These are phyloP conservation scores for Picea abies DNA, from an alignment of 83 land plant genomes.

Conservation along the genomic window DNA sequence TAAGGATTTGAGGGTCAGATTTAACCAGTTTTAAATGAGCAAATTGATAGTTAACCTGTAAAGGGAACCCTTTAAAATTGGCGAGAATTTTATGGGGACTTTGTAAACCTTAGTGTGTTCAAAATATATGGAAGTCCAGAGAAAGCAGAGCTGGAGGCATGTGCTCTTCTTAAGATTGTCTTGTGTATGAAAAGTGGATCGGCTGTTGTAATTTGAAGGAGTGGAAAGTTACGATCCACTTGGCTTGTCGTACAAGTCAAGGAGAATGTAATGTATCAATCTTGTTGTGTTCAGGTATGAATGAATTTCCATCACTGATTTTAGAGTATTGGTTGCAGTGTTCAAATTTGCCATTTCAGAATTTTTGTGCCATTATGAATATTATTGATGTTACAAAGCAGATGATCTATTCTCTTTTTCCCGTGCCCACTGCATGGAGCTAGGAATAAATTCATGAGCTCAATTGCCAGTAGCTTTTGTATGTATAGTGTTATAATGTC, in stretches of 20 bases:
- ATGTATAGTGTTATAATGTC: no score
- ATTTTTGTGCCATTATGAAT: background rate
- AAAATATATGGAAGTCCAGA: conserved; percentile 5
- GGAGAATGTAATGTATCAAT: conserved; percentile 19
- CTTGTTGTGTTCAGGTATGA: conserved; percentile 14
- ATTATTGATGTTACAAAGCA: background rate
- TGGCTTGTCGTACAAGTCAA: conserved; percentile 11
- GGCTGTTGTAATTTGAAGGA: conserved; percentile 14
- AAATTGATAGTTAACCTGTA: background rate
- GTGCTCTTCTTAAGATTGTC: conserved; percentile 13
- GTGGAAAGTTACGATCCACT: conserved; percentile 10
- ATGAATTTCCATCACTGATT: conserved; percentile 15
- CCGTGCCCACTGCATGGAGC: background rate
- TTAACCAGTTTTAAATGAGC: background rate
- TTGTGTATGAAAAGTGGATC: conserved; percentile 9
- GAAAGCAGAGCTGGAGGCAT: conserved; percentile 9
- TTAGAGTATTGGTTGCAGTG: conserved; percentile 8
- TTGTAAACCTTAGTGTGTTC: background rate
- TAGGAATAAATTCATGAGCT: background rate
- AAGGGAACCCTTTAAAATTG: background rate
- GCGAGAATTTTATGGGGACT: conserved; percentile 6
- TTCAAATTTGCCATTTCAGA: conserved; percentile 2
- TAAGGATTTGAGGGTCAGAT: background rate
- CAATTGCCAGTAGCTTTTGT: no score
- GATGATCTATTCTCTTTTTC: background rate